Percentiles rank a stretch among this genome's conserved stretches.
phyloP scores from a whole-genome alignment of 2,329 filamentous ascomycete species.

The Epichloe typhina region DNA sequence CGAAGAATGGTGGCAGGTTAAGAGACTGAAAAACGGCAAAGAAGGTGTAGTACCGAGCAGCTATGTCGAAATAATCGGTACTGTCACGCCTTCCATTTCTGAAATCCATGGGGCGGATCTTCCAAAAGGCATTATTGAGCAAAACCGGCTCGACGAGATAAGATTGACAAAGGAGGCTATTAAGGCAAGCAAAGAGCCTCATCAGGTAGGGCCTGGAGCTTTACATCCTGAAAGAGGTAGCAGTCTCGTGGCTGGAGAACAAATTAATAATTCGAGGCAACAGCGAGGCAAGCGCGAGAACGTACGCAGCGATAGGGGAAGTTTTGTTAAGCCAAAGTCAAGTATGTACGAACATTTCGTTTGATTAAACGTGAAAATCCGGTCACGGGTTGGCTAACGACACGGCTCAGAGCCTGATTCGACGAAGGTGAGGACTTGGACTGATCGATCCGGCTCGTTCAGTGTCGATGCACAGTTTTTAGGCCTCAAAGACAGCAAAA shows the following conservation, averaged over 20 bases:
- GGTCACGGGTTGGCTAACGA: neutral
- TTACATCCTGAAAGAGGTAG: slow-evolving; percentile 65
- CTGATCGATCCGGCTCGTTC: slow-evolving; percentile 87
- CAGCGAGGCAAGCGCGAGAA: slow-evolving; percentile 62
- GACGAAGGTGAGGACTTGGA: slow-evolving; percentile 80
- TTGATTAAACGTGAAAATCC: neutral
- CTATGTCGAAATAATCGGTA: slow-evolving; percentile 80
- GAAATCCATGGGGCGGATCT: slow-evolving; percentile 32
- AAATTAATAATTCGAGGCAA: slow-evolving; percentile 53
- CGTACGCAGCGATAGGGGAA: slow-evolving; percentile 42
- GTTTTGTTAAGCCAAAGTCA: slow-evolving; percentile 47
- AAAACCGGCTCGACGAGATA: slow-evolving; percentile 68
- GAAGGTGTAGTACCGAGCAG: slow-evolving; percentile 94
- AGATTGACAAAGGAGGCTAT: slow-evolving; percentile 69
- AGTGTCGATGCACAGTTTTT: slow-evolving; percentile 96
- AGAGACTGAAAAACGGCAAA: slow-evolving; percentile 78
- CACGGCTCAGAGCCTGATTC: slow-evolving; percentile 60
- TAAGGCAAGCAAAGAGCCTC: slow-evolving; percentile 43
- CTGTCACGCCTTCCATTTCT: slow-evolving; percentile 37
- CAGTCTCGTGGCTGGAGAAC: slow-evolving; percentile 56
- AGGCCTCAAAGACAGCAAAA: slow-evolving; percentile 86
- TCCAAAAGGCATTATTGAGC: slow-evolving; percentile 55
- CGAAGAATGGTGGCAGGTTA: slow-evolving; percentile 97
- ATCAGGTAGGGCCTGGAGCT: slow-evolving; percentile 63
- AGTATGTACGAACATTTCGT: slow-evolving; percentile 40